Evolutionary conservation across 345 rosid genomes (phyloP).

Genomic region (Tarenaya hassleriana): DNA sequence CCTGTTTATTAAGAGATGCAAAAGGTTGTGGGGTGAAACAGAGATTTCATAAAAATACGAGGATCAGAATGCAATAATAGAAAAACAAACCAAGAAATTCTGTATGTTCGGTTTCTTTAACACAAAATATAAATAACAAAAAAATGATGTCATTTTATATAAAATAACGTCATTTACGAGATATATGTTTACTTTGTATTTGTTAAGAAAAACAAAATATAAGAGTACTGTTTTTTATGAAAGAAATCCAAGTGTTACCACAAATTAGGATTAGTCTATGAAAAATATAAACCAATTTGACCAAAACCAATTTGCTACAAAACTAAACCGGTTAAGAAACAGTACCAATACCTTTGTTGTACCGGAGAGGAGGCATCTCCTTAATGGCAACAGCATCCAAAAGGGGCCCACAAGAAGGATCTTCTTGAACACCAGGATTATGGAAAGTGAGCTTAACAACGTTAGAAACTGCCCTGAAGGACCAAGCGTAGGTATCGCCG

Average conservation of each 20-base stretch:
- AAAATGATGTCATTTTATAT: no score
- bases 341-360: slow-evolving; percentile 35
- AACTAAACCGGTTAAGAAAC: not conserved
- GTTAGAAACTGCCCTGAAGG: slow-evolving; percentile 46
- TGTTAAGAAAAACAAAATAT: no score
- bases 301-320: not conserved
- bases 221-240: no score
- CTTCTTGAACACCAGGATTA: slow-evolving; percentile 82
- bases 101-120: no score
- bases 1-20: slow-evolving; percentile 6
- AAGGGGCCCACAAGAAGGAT: slow-evolving; percentile 74
- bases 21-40: not conserved
- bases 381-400: slow-evolving; percentile 82
- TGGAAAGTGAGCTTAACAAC: slow-evolving; percentile 57
- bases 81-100: not conserved
- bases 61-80: not conserved
- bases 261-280: no score
- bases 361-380: slow-evolving; percentile 44
- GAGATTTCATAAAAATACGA: not conserved
- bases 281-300: no score
- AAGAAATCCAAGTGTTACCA: no score
- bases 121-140: no score
- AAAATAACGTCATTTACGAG: no score
- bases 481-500: slow-evolving; percentile 77
- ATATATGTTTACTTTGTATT: no score